Evolutionary conservation across 2,329 filamentous ascomycete species (phyloP), one percentile per base, ranked within the genome.

Genomic region (Aspergillus oerlinghausenensis): DNA sequence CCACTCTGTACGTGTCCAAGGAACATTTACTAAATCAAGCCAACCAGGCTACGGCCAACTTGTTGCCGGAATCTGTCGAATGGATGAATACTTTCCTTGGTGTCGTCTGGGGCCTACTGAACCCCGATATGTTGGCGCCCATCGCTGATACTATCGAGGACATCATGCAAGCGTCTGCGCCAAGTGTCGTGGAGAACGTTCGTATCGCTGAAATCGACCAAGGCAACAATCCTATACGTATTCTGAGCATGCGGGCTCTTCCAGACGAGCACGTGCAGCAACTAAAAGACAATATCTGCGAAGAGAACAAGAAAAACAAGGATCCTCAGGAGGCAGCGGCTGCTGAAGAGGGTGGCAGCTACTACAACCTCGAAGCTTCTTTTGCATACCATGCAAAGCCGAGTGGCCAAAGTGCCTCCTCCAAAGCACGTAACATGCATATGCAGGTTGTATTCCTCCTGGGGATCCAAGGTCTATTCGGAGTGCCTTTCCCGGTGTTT

Each of bases 401-500:
- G 11, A 87, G 84, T 2, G 82, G 84, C 4, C 79, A 80, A 56
- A 84, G 87, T 50, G 82, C 91, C 14, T 88, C 89, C 2, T 88
- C 89, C 49, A 94, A 92, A 73, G 91, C 92, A 5, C 85, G 88
- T 63, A 97, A 97, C 71, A 96, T 97, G 90, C 92, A 96, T 67
- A 96, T 97, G 91, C 89, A 95, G 67, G 76, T 97, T 14, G 85
- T 97, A 8, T 97, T 99, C 72, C 97, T 97, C 63, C 82, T 97
- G 1, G 94, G 94, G 56, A 79, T 96, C 68, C 91, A 89, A 69
- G 92, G 92, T 0, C 80, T 97, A 4, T 94, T 97, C 64, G 92
- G 92, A 28, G 87, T 96, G 0, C 92, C 92, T 0, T 80, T 96
- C 21, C 92, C 91, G 0, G 89, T 96, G 50, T 95, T 88, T 69